Evolutionary conservation across 2,329 filamentous ascomycete species (phyloP).

Genomic region (Pseudovirgaria hyperparasitica): DNA sequence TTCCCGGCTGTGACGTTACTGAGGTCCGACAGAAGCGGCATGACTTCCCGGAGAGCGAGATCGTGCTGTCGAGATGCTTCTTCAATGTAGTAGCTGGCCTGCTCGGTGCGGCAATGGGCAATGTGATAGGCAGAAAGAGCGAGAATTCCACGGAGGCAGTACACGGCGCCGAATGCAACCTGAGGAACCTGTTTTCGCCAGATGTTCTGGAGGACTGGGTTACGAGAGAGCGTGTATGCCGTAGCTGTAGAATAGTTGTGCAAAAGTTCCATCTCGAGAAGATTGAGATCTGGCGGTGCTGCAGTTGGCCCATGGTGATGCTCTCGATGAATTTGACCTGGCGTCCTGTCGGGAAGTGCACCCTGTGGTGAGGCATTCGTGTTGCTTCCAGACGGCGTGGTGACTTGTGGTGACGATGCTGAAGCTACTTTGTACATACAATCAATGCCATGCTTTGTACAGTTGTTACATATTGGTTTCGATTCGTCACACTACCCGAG

Average conservation of each 20-base stretch:
- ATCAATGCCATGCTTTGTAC: neutral
- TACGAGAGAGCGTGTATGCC: constrained; percentile 31
- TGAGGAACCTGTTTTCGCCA: constrained; percentile 36
- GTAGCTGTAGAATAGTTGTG: constrained; percentile 41
- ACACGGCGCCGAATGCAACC: constrained; percentile 34
- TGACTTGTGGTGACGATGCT: neutral
- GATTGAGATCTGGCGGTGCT: constrained; percentile 1
- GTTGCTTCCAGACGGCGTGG: too few species aligned
- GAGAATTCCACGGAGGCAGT: constrained; percentile 36
- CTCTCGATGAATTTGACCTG: neutral
- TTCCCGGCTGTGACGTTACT: constrained; percentile 21
- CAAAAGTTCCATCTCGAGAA: constrained; percentile 28
- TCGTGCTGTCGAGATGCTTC: constrained; percentile 26
- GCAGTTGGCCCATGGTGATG: neutral
- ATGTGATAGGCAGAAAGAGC: constrained; percentile 38
- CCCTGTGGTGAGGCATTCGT: neutral
- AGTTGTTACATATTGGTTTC: neutral
- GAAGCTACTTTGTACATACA: neutral
- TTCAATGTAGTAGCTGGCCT: constrained; percentile 25
- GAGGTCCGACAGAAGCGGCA: constrained; percentile 19
- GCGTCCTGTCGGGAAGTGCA: neutral
- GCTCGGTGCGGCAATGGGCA: constrained; percentile 26
- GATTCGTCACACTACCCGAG: neutral
- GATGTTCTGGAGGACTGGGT: constrained; percentile 29
- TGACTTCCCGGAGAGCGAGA: constrained; percentile 16